A percentile compares a stretch with the other conserved stretches of the same genome.
phyloP scores from a whole-genome alignment of 176 grass and related monocot species.

The Rhynchospora pubera region DNA sequence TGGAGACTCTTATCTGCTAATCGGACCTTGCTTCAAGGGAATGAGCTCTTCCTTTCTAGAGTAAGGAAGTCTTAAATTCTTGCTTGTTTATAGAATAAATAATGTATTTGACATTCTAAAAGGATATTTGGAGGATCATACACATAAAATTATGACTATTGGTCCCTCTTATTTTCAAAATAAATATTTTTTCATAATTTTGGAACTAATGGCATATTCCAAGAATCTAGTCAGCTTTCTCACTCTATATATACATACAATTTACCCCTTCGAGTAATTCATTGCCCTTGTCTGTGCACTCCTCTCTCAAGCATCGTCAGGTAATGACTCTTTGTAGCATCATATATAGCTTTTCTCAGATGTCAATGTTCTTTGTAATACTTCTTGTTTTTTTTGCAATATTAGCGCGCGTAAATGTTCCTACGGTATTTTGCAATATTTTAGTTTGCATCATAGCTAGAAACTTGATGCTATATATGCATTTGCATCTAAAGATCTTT shows the following conservation, averaged over 20 bases:
- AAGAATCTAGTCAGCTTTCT: neutral
- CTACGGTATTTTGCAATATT: neutral
- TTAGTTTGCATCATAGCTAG: no score
- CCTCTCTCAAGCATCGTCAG: neutral
- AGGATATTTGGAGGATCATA: neutral
- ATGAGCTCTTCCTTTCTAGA: neutral
- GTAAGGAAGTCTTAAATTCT: neutral
- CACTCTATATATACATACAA: neutral
- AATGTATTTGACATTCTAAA: neutral
- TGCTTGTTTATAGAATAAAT: neutral
- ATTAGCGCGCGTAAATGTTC: neutral
- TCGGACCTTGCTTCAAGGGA: neutral
- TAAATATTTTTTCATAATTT: neutral
- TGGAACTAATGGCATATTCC: neutral
- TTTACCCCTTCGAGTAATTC: neutral
- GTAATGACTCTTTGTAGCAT: neutral
- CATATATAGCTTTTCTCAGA: neutral
- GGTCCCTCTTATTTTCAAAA: neutral
- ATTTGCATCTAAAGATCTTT: no score
- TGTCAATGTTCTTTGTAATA: neutral
- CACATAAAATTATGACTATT: neutral
- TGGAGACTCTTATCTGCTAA: neutral
- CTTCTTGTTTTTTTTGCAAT: neutral
- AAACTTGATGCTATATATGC: no score
- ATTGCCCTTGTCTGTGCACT: neutral